These are phyloP conservation scores for Sporothrix humicola DNA, from an alignment of 2,329 filamentous ascomycete species.

Conservation along the genomic window DNA sequence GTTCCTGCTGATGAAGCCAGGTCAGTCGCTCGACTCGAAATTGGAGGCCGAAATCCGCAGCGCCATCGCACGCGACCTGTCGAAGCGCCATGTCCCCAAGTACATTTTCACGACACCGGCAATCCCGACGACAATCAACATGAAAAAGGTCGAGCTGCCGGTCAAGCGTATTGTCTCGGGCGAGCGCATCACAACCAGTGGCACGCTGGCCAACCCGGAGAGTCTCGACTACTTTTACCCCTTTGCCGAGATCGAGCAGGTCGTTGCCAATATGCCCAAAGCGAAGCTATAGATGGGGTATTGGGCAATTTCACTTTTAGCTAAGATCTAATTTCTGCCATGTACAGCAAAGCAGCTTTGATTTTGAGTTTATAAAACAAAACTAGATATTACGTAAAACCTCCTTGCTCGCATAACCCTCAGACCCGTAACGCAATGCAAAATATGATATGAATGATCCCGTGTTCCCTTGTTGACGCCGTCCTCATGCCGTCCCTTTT, in stretches of 20 bases:
- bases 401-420: background rate
- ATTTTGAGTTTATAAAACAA: background rate
- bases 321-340: too few relatives aligned
- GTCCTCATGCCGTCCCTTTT: background rate
- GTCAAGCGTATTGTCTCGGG: conserved; percentile 86
- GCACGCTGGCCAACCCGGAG: conserved; percentile 76
- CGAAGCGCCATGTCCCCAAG: conserved; percentile 75
- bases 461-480: background rate
- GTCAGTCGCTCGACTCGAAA: conserved; percentile 56
- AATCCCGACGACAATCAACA: conserved; percentile 83
- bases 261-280: conserved; percentile 49
- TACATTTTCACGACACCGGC: conserved; percentile 81
- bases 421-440: conserved; percentile 3
- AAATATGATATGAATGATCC: background rate
- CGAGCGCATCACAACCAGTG: conserved; percentile 73
- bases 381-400: background rate
- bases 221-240: conserved; percentile 79
- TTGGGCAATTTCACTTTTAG: too few relatives aligned
- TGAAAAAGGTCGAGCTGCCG: conserved; percentile 84
- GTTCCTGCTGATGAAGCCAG: conserved; percentile 63
- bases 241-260: conserved; percentile 73
- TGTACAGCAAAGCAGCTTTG: background rate
- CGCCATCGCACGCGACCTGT: conserved; percentile 69
- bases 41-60: conserved; percentile 66
- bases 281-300: conserved; percentile 53